Conservation (phyloP, 2,329 filamentous ascomycete species). For the Pestalotiopsis sp. region DNA sequence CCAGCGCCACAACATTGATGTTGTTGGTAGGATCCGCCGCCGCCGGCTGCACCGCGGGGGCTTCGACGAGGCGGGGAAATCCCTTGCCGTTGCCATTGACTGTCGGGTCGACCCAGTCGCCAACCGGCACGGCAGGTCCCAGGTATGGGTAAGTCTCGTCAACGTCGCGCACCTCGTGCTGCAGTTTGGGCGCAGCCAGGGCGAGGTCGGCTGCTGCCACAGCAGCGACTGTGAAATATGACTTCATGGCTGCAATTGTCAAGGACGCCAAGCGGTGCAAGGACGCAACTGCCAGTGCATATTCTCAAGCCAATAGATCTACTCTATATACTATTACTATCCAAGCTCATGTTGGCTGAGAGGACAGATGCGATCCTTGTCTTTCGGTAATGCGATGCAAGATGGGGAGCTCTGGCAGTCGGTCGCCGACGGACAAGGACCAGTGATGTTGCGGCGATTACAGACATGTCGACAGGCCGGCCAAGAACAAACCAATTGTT, state of each 20-base stretch:
- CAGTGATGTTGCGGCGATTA: not conserved
- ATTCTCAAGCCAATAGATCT: not conserved
- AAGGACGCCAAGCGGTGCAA: not conserved
- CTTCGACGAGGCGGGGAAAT: conserved; percentile 9
- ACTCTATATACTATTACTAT: not conserved
- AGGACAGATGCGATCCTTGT: not conserved
- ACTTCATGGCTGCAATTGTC: not conserved
- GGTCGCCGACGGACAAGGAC: not conserved
- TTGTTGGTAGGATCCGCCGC: conserved; percentile 5
- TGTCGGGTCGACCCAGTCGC: conserved; percentile 6
- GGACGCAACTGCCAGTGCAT: not conserved
- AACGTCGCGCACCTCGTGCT: conserved; percentile 6
- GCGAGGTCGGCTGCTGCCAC: not conserved
- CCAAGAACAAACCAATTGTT: not conserved
- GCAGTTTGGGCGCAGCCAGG: conserved; percentile 1
- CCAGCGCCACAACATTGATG: conserved; percentile 7
- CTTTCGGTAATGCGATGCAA: not conserved
- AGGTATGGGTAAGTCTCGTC: conserved; percentile 8
- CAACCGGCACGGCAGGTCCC: not conserved
- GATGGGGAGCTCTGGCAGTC: not conserved
- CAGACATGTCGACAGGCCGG: not conserved
- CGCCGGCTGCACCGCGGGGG: conserved; percentile 2
- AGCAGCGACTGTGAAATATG: not conserved
- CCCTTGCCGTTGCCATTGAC: conserved; percentile 10
- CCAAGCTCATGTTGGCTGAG: not conserved